Conservation (phyloP, 1,284 basidiomycete genomes). For the Sutorius eximius region DNA sequence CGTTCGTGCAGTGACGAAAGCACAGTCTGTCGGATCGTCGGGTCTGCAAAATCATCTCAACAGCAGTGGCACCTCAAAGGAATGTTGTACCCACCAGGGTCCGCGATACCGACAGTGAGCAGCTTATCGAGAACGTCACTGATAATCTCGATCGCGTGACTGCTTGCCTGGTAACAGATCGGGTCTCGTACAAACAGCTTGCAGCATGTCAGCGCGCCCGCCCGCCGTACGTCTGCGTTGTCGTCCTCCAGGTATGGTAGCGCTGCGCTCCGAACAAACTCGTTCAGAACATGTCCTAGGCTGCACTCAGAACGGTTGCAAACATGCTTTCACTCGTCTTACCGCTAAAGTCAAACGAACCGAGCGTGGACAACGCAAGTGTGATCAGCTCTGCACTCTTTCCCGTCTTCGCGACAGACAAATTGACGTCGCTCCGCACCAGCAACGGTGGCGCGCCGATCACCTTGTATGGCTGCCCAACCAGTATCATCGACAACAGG, state of each 20-base stretch:
- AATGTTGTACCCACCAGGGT: slow-evolving; percentile 71
- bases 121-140: slow-evolving; percentile 98
- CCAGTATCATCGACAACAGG: slow-evolving; percentile 75
- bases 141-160: slow-evolving; percentile 96
- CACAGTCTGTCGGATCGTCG: slow-evolving; percentile 85
- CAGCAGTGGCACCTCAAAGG: neutral
- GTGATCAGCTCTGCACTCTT: slow-evolving; percentile 79
- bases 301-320: slow-evolving; percentile 14
- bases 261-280: slow-evolving; percentile 92
- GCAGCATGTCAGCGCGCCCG: slow-evolving; percentile 93
- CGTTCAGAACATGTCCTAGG: slow-evolving; percentile 88
- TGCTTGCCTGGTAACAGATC: slow-evolving; percentile 95
- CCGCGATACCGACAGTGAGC: slow-evolving; percentile 94
- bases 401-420: slow-evolving; percentile 48
- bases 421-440: slow-evolving; percentile 57
- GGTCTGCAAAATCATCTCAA: slow-evolving; percentile 48
- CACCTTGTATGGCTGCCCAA: slow-evolving; percentile 82
- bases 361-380: slow-evolving; percentile 86
- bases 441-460: slow-evolving; percentile 74
- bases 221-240: slow-evolving; percentile 83
- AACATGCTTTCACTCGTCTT: slow-evolving; percentile 22
- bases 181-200: slow-evolving; percentile 92
- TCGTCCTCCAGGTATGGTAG: slow-evolving; percentile 96
- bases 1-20: slow-evolving; percentile 88
- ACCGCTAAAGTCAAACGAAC: slow-evolving; percentile 95